A percentile compares a stretch with the other conserved stretches of the same genome.
Evolutionary conservation across 2,329 filamentous ascomycete species (phyloP).

Genomic region (Pestalotiopsis fici): DNA sequence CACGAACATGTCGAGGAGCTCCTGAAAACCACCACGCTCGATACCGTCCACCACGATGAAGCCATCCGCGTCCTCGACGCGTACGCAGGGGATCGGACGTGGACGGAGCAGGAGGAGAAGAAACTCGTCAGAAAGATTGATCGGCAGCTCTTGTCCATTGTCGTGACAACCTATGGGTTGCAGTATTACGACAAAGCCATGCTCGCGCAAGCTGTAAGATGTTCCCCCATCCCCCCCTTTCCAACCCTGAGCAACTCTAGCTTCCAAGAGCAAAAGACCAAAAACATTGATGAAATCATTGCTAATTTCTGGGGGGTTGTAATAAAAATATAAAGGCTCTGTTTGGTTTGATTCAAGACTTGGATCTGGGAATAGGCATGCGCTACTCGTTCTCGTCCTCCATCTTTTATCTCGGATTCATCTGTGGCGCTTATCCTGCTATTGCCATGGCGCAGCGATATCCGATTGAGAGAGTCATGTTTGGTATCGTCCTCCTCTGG

Average conservation of each 20-base stretch:
- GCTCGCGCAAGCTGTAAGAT: constrained; percentile 23
- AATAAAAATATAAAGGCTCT: constrained; percentile 14
- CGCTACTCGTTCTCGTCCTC: constrained; percentile 32
- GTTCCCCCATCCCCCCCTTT: background rate
- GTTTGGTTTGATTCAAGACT: constrained; percentile 29
- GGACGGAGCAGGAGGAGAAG: constrained; percentile 29
- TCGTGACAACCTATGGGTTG: constrained; percentile 35
- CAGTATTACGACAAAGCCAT: constrained; percentile 29
- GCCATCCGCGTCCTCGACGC: background rate
- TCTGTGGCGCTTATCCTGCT: constrained; percentile 30
- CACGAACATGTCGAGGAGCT: background rate
- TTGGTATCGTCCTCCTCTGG: constrained; percentile 30
- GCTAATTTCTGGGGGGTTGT: too few relatives aligned
- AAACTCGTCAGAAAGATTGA: constrained; percentile 42
- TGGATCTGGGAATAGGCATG: constrained; percentile 24
- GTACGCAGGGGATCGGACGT: background rate
- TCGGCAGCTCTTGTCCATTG: constrained; percentile 42
- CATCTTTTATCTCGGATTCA: constrained; percentile 34
- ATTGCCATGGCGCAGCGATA: constrained; percentile 29
- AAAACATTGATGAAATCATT: background rate
- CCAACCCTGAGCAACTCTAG: too few relatives aligned
- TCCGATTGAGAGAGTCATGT: constrained; percentile 28
- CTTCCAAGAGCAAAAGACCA: too few relatives aligned
- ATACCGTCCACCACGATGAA: background rate
- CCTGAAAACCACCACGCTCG: background rate